Base-by-base conservation (phyloP, 2,329 filamentous ascomycete species). In the Pezicula neosporulosa region DNA sequence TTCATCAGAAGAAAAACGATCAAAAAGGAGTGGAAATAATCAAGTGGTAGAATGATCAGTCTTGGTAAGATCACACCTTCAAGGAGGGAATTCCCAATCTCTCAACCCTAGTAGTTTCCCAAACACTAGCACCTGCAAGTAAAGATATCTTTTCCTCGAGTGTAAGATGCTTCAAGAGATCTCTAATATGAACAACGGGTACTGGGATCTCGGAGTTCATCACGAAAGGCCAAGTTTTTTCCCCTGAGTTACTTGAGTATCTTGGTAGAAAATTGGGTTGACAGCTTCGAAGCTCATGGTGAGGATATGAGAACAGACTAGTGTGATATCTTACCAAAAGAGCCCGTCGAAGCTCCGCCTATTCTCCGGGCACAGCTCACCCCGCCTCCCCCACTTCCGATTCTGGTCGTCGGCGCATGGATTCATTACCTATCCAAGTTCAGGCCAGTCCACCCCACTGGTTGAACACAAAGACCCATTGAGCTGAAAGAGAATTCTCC, bases 91-190 rank as follows among this genome's bases (percentile, higher is more conserved):
- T 62, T 24, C 57, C 56, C 35, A 65, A 52, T 24, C 63, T 55
- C 45, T 57, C 54, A 10, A 67, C 59, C 18, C 54, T 56, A 46
- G 51, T 55, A 28, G 64, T 66, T 27, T 58, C 52, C 59, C 60
- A 65, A n/a, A 62, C 48, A 53, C 62, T 58, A 24, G 53, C 52
- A 19, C 62, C 63, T 10, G 63, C 59, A 28, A 67, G 56, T 38
- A 68, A 52, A 15, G 57, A 56, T 33, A 66, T 58, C 48, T 68
- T 66, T 51, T 68, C 65, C 35, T 65, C 63, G 35, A 67, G 55
- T 33, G 63, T 65, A 39, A 67, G 55, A 46, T 59, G 49, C 21
- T 55, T 46, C 35, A 66, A 47, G 3, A 53, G 43, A 24, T 13
- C 42, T 13, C 52, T 47, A 10, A 55, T 47, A 16, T 47, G 36